These are phyloP conservation scores for Wickerhamiella australiensis DNA, from an alignment of 805 yeast species.

Conservation along the genomic window DNA sequence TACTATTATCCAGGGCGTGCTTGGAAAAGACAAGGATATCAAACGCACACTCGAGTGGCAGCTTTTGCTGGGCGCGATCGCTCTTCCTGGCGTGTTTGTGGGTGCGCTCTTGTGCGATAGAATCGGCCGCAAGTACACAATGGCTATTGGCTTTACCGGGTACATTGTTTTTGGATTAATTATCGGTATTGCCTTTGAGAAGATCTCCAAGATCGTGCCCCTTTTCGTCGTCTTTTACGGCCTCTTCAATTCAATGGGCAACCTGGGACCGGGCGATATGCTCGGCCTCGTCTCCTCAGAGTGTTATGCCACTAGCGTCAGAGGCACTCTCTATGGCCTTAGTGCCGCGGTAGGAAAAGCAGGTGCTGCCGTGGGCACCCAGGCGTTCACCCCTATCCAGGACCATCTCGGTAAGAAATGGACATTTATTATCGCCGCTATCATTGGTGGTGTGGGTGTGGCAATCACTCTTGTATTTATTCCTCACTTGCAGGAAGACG, in stretches of 20 bases:
- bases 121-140: conserved; percentile 59
- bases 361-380: conserved; percentile 76
- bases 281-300: conserved; percentile 59
- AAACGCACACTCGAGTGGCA: conserved; percentile 62
- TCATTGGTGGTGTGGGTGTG: conserved; percentile 56
- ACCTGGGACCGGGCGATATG: conserved; percentile 69
- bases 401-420: conserved; percentile 46
- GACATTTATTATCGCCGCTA: conserved; percentile 73
- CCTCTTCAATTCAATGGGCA: conserved; percentile 55
- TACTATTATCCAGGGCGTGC: conserved; percentile 40
- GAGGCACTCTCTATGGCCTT: conserved; percentile 65
- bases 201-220: conserved; percentile 45
- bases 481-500: conserved; percentile 62
- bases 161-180: conserved; percentile 45
- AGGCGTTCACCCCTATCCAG: conserved; percentile 58
- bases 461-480: conserved; percentile 45
- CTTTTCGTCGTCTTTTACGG: conserved; percentile 64
- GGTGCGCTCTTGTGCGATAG: conserved; percentile 56
- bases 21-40: conserved; percentile 31
- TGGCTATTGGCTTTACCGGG: conserved; percentile 59
- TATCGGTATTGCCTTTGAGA: conserved; percentile 38
- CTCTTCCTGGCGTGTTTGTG: conserved; percentile 59
- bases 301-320: conserved; percentile 59
- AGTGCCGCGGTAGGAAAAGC: conserved; percentile 73
- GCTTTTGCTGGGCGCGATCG: conserved; percentile 48